A percentile compares a stretch with the other conserved stretches of the same genome.
phyloP scores from a whole-genome alignment of 768 basidiomycete genomes.

The Dentipellis fragilis region DNA sequence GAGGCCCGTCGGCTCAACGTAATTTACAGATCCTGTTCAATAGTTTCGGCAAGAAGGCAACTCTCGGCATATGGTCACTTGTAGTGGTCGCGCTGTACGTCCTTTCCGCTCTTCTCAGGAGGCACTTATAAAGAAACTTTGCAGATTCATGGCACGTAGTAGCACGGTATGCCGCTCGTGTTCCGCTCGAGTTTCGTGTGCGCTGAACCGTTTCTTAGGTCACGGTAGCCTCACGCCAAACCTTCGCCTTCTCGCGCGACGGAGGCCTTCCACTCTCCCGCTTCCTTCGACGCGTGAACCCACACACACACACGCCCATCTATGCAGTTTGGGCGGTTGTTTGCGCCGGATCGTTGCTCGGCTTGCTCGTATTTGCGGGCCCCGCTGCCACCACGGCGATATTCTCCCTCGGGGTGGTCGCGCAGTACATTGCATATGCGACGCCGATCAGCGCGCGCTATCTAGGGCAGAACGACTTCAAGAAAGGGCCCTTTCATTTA shows the following conservation, averaged over 20 bases:
- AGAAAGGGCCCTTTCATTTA: slow-evolving; percentile 14
- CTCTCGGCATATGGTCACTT: slow-evolving; percentile 24
- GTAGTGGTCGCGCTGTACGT: slow-evolving; percentile 18
- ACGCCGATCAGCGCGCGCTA: slow-evolving; percentile 23
- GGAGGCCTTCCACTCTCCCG: slow-evolving; percentile 57
- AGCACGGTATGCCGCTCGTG: slow-evolving; percentile 32
- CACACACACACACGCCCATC: slow-evolving; percentile 41
- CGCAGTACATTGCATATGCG: slow-evolving; percentile 18
- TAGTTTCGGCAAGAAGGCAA: slow-evolving; percentile 21
- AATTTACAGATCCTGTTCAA: slow-evolving; percentile 9
- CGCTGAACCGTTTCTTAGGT: slow-evolving; percentile 17
- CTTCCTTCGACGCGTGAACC: slow-evolving; percentile 51
- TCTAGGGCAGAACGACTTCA: slow-evolving; percentile 16
- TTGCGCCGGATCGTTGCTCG: slow-evolving; percentile 36
- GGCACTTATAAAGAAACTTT: not conserved
- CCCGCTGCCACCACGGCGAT: slow-evolving; percentile 27
- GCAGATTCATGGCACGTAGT: slow-evolving; percentile 47
- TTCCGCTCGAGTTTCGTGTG: not conserved
- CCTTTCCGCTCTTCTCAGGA: not conserved
- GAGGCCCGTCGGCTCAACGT: not conserved
- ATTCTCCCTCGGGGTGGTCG: slow-evolving; percentile 15
- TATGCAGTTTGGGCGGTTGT: slow-evolving; percentile 46
- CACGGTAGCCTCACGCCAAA: slow-evolving; percentile 44
- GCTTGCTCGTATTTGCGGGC: slow-evolving; percentile 52
- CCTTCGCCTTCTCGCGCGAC: slow-evolving; percentile 64